phyloP scores from a whole-genome alignment of 2,329 filamentous ascomycete species.

The Chaetomiaceae sp. region DNA sequence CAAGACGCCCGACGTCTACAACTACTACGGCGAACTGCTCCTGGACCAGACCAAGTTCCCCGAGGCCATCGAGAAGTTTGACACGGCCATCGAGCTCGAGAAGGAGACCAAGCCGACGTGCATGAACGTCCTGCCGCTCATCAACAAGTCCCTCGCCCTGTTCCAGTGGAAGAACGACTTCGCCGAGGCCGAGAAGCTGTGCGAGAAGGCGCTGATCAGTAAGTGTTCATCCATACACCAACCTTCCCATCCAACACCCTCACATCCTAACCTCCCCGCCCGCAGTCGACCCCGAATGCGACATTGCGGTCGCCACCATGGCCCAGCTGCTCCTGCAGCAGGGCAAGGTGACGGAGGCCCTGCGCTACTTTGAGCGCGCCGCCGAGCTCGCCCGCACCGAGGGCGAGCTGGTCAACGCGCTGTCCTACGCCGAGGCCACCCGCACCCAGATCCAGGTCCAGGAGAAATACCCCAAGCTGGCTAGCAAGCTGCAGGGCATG shows the following conservation, averaged over 20 bases:
- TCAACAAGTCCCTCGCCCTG: slow-evolving; percentile 95
- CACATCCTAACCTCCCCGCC: slow-evolving; percentile 8
- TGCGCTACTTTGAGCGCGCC: slow-evolving; percentile 95
- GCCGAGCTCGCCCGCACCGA: slow-evolving; percentile 92
- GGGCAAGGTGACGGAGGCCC: slow-evolving; percentile 90
- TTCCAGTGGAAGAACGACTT: slow-evolving; percentile 99
- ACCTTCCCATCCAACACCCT: slow-evolving; percentile 18
- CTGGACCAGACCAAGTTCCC: slow-evolving; percentile 94
- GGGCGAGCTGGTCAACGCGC: slow-evolving; percentile 89
- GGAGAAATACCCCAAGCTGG: slow-evolving; percentile 77
- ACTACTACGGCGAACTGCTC: slow-evolving; percentile 97
- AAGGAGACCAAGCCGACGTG: slow-evolving; percentile 87
- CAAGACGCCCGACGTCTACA: slow-evolving; percentile 95
- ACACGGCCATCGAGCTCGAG: slow-evolving; percentile 98
- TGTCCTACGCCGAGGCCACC: slow-evolving; percentile 95
- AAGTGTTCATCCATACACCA: slow-evolving; percentile 35
- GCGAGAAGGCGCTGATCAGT: slow-evolving; percentile 96
- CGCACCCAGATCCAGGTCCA: slow-evolving; percentile 90
- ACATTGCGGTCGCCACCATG: slow-evolving; percentile 98
- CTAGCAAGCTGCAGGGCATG: slow-evolving; percentile 62
- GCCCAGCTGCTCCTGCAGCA: slow-evolving; percentile 95
- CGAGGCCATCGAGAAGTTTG: slow-evolving; percentile 96
- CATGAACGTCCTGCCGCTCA: slow-evolving; percentile 95
- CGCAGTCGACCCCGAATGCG: slow-evolving; percentile 93
- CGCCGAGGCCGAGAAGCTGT: slow-evolving; percentile 87